Evolutionary conservation across 1,139 yeast species (phyloP).

Genomic region (Magnusiomyces paraingens): DNA sequence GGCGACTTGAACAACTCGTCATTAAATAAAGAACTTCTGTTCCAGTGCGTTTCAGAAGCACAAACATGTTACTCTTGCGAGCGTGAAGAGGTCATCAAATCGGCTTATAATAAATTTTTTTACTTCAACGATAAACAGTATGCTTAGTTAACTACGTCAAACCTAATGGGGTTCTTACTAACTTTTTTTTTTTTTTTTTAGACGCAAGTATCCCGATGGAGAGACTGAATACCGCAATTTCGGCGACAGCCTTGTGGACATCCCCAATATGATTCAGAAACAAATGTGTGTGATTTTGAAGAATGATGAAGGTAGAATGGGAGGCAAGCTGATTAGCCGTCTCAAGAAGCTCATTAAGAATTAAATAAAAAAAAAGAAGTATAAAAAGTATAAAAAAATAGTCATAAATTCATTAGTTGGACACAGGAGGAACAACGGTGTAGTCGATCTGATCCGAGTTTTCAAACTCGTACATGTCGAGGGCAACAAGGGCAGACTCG

Average conservation of each 20-base stretch:
- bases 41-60: slow-evolving; percentile 5
- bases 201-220: slow-evolving; percentile 1
- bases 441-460: slow-evolving; percentile 80
- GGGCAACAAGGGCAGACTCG: slow-evolving; percentile 92
- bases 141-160: neutral
- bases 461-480: slow-evolving; percentile 97
- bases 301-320: slow-evolving; percentile 2
- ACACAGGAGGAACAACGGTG: slow-evolving; percentile 36
- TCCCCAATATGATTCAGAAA: slow-evolving; percentile 6
- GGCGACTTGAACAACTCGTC: slow-evolving; percentile 2
- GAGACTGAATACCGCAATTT: neutral
- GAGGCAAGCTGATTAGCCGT: neutral
- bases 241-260: slow-evolving; percentile 3
- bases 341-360: slow-evolving; percentile 3
- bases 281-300: slow-evolving; percentile 3
- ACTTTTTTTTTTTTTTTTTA: neutral
- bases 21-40: neutral
- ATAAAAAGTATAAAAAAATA: slow-evolving; percentile 1
- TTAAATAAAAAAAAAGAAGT: neutral
- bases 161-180: neutral
- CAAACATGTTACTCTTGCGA: slow-evolving; percentile 1
- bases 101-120: slow-evolving; percentile 6
- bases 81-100: neutral
- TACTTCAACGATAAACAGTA: slow-evolving; percentile 6
- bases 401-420: slow-evolving; percentile 4